Evolutionary conservation across 2,329 filamentous ascomycete species (phyloP).

Genomic region (Fusarium sarcochroum): DNA sequence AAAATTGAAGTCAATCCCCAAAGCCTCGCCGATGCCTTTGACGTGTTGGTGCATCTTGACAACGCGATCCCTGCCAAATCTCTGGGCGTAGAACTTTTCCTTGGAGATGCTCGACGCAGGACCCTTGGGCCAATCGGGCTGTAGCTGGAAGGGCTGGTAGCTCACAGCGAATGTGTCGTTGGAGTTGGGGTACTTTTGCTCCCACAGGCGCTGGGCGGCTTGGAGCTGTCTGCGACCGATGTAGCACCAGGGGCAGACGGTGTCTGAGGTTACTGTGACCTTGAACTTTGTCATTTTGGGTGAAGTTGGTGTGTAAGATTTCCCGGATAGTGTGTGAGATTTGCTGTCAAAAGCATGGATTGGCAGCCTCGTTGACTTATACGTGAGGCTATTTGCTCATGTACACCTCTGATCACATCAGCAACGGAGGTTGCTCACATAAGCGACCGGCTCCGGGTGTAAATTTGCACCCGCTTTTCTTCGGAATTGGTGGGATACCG

Average conservation of each 20-base stretch:
- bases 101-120: slow-evolving; percentile 55
- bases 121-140: slow-evolving; percentile 53
- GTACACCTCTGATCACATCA: slow-evolving; percentile 30
- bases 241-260: slow-evolving; percentile 67
- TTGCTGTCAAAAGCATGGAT: not conserved
- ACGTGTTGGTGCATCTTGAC: slow-evolving; percentile 53
- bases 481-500: slow-evolving; percentile 38
- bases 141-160: slow-evolving; percentile 63
- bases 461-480: slow-evolving; percentile 15
- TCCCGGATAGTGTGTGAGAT: not conserved
- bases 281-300: slow-evolving; percentile 70
- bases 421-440: slow-evolving; percentile 30
- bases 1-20: slow-evolving; percentile 66
- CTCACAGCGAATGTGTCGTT: slow-evolving; percentile 71
- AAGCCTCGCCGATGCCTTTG: slow-evolving; percentile 48
- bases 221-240: slow-evolving; percentile 63
- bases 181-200: slow-evolving; percentile 56
- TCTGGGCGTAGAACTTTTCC: slow-evolving; percentile 53
- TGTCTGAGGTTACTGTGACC: slow-evolving; percentile 65
- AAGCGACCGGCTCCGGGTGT: slow-evolving; percentile 19
- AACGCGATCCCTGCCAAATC: slow-evolving; percentile 76
- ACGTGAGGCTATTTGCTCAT: slow-evolving; percentile 13
- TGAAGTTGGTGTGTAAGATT: slow-evolving; percentile 13
- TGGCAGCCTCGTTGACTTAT: slow-evolving; percentile 17
- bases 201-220: slow-evolving; percentile 60